Evolutionary conservation across 2,329 filamentous ascomycete species (phyloP), one percentile per base, ranked within the genome.

Genomic region (Pseudopithomyces maydicus): DNA sequence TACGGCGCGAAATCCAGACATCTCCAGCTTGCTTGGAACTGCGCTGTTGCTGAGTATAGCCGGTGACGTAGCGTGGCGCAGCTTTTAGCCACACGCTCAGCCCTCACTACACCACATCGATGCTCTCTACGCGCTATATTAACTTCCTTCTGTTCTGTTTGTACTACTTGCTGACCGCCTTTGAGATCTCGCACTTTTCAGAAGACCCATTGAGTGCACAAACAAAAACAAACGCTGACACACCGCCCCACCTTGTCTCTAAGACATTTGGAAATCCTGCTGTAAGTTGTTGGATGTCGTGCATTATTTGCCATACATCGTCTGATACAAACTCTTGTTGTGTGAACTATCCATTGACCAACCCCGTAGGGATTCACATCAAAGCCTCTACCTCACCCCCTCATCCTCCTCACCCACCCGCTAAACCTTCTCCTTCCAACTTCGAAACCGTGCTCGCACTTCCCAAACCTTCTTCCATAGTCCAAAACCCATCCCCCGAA

Each of bases 1-100:
- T 19, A 15, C 15, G 15, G 19, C 17, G 2, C n/a, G 5, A 17
- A 6, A n/a, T 47, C 7, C 12, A 35, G 14, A 46, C 6, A 26
- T 46, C 23, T n/a, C n/a, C n/a, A n/a, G n/a, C n/a, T 20, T 32
- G 43, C 14, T 29, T 29, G 26, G 8, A 29, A 8, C n/a, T n/a
- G 26, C 26, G 26, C 26, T 33, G 38, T 10, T 20, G 26, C 38
- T 45, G 20, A 42, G 45, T 38, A 38, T 45, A 52, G 29, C 39
- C 32, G 49, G 39, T 52, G 50, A 52, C 50, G 50, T 52, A 52
- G 50, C 35, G 50, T 54, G 52, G 55, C 55, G 35, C 43, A 53
- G n/a, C 43, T 14, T 11, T 26, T 22, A 15, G 45, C 46, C 47
- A 46, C 39, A 29, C 33, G n/a, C n/a, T n/a, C n/a, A 32, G 23